These are phyloP conservation scores for Aspergillus brunneoviolaceus DNA, from an alignment of 2,329 filamentous ascomycete genomes.

Conservation along the genomic window DNA sequence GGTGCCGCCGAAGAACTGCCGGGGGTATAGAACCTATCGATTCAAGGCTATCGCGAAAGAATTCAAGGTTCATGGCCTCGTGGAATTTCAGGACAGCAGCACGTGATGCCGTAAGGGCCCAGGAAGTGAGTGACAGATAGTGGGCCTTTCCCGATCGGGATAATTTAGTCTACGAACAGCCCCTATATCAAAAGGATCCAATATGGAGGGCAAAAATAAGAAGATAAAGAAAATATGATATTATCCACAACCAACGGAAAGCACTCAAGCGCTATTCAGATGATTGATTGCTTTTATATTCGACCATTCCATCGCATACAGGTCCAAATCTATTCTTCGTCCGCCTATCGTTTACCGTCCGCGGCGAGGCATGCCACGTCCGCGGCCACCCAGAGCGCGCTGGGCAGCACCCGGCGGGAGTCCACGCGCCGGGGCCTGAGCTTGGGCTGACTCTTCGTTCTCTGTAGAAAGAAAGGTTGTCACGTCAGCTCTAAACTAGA, in stretches of 20 bases:
- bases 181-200: too few species aligned
- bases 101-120: not conserved
- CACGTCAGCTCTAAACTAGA: conserved; percentile 16
- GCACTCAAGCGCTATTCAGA: not conserved
- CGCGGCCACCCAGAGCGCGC: conserved; percentile 79
- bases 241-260: not conserved
- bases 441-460: conserved; percentile 88
- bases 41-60: too few species aligned
- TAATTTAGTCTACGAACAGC: too few species aligned
- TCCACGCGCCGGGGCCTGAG: conserved; percentile 74
- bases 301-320: conserved; percentile 9
- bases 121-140: not conserved
- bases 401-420: conserved; percentile 82
- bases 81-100: not conserved
- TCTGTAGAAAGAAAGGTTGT: conserved; percentile 39
- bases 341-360: conserved; percentile 22
- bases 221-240: not conserved
- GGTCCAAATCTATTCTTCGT: conserved; percentile 16
- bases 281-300: conserved; percentile 11
- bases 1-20: too few species aligned
- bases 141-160: not conserved
- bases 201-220: not conserved
- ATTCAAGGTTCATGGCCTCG: not conserved
- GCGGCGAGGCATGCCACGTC: conserved; percentile 75
- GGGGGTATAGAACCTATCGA: too few species aligned